Conservation (phyloP, 1,284 basidiomycete species). For the Volvariella surrecta region DNA sequence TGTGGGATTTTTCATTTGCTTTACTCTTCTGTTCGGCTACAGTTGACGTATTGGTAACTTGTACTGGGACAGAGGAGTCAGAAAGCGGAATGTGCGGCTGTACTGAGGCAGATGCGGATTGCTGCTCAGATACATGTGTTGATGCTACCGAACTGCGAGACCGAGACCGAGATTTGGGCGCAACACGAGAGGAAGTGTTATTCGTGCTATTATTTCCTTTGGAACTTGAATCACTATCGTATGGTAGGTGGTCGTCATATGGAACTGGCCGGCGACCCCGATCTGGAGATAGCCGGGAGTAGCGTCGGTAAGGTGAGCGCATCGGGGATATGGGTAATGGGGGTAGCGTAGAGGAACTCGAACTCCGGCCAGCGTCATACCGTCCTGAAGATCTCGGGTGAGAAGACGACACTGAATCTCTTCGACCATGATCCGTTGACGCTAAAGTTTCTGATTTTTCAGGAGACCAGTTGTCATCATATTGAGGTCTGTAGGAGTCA, state of each 20-base stretch:
- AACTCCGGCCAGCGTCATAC: conserved; percentile 13
- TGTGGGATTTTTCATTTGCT: too few relatives aligned
- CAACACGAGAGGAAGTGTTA: background rate
- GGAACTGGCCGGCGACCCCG: conserved; percentile 9
- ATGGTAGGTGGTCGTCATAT: conserved; percentile 10
- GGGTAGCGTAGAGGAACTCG: conserved; percentile 8
- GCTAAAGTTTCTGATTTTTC: conserved; percentile 8
- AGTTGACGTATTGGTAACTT: too few relatives aligned
- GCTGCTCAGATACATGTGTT: conserved; percentile 21
- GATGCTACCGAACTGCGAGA: conserved; percentile 32
- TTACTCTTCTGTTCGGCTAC: too few relatives aligned
- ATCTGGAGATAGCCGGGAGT: conserved; percentile 9
- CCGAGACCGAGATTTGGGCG: conserved; percentile 15
- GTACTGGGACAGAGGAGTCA: too few relatives aligned
- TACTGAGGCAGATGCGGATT: conserved; percentile 6
- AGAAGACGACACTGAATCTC: conserved; percentile 13
- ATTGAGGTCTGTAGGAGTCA: conserved; percentile 33
- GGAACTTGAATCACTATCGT: conserved; percentile 7
- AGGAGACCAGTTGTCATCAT: conserved; percentile 12
- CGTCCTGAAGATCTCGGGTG: conserved; percentile 14
- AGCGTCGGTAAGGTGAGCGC: conserved; percentile 4
- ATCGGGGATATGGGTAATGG: background rate
- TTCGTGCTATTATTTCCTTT: background rate
- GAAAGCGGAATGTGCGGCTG: background rate
- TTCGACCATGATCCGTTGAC: conserved; percentile 13